Evolutionary conservation across 768 basidiomycete genomes (phyloP), one percentile per base, ranked within the genome.

Genomic region (Mrakia frigida): DNA sequence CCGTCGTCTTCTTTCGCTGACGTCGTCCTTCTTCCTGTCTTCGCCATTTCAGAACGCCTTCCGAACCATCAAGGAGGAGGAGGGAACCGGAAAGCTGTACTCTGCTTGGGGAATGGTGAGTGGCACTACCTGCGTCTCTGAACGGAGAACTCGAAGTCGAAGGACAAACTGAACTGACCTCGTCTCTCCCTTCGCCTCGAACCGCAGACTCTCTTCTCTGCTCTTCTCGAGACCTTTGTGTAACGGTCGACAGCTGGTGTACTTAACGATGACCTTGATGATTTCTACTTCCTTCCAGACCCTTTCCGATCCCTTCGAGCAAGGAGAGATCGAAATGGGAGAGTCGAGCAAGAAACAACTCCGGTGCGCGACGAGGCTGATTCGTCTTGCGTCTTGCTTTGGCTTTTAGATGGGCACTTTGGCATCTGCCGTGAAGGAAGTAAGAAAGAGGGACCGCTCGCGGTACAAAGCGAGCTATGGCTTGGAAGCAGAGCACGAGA

Each of bases 11-110:
- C 14, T 9, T 14, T 46, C 43, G 43, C 53, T 56, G 23, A 56
- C 6, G 13, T 56, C 56, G n/a, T 7, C 43, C 25, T 28, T 13
- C n/a, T 18, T 16, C 10, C 56, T 25, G 7, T 28, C 56, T 56
- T 28, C n/a, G 11, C n/a, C 6, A 3, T 56, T 25, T 3, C 56
- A 56, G 56, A 9, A 68, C 39, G 65, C 65, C 9, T 68, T 23
- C 23, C 33, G 37, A 39, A 68, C 65, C 1, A 68, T 68, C 65
- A 39, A 39, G 21, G 65, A 68, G 65, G 65, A 68, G 65, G 65
- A 68, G 39, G 65, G 65, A 39, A 23, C 37, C 9, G 35, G 37
- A 10, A 68, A 68, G 25, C 65, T 68, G 2, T 68, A 68, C 37
- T 35, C 65, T 4, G 65, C 35, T 1, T 68, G 65, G 65, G 65